Evolutionary conservation across 2,329 filamentous ascomycete genomes (phyloP).

Genomic region (Didymella segeticola): DNA sequence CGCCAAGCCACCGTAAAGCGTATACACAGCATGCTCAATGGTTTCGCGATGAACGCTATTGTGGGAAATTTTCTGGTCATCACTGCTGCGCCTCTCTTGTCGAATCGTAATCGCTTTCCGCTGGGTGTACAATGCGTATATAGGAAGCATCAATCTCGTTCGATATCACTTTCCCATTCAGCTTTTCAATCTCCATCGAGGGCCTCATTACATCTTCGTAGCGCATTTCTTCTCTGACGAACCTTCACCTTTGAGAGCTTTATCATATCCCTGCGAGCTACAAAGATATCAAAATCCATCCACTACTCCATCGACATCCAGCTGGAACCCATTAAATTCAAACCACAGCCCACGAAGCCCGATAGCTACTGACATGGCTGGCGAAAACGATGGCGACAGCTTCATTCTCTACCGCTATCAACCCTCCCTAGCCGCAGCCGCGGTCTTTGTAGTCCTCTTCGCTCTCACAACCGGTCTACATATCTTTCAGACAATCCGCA

Average conservation of each 20-base stretch:
- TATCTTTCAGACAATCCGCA: slow-evolving; percentile 50
- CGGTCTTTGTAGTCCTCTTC: slow-evolving; percentile 58
- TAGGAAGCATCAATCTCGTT: not conserved
- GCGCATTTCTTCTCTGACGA: not conserved
- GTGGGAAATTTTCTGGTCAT: not conserved
- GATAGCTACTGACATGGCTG: slow-evolving; percentile 36
- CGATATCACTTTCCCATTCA: not conserved
- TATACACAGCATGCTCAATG: not conserved
- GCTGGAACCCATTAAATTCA: too few relatives aligned
- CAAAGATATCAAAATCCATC: not conserved
- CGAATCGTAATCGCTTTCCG: not conserved
- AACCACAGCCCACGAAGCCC: too few relatives aligned
- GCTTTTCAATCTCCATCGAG: not conserved
- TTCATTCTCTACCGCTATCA: slow-evolving; percentile 47
- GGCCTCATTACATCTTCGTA: not conserved
- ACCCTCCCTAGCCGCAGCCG: slow-evolving; percentile 55
- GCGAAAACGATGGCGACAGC: slow-evolving; percentile 43
- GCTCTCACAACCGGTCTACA: slow-evolving; percentile 50
- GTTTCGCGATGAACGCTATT: not conserved
- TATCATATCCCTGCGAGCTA: not conserved
- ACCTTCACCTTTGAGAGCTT: too few relatives aligned
- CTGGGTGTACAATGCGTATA: not conserved
- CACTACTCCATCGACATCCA: not conserved
- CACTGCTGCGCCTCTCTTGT: not conserved
- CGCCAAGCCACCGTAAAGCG: slow-evolving; percentile 8